These are phyloP conservation scores for Avicennia marina DNA, from an alignment of 257 asterid species.

Conservation along the genomic window DNA sequence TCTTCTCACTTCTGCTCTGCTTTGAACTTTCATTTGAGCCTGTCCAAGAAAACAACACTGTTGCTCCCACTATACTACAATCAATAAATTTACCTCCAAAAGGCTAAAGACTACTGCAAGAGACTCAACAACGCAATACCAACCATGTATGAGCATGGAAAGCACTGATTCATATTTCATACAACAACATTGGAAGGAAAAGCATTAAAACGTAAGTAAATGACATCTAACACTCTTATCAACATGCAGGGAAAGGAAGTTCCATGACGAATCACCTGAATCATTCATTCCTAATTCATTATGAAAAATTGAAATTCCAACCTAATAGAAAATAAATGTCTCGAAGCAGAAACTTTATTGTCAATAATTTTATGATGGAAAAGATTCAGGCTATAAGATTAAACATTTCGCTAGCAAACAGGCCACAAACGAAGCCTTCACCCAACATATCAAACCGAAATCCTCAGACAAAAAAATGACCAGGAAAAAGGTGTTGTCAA, in stretches of 20 bases:
- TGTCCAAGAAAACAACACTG: slow-evolving; percentile 18
- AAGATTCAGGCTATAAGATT: too few species aligned
- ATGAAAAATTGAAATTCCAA: too few species aligned
- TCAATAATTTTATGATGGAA: too few species aligned
- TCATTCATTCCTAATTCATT: too few species aligned
- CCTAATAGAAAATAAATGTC: too few species aligned
- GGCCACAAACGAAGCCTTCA: too few species aligned
- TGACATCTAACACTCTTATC: too few species aligned
- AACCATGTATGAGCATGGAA: not conserved
- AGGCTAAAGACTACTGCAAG: not conserved
- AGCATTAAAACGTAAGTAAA: not conserved
- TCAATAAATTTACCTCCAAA: not conserved
- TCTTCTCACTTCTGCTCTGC: slow-evolving; percentile 97
- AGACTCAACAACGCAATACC: not conserved
- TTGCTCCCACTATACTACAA: slow-evolving; percentile 8
- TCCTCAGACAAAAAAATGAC: slow-evolving; percentile 1
- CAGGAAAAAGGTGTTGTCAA: not conserved
- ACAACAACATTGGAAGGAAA: not conserved
- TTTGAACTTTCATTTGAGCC: slow-evolving; percentile 58
- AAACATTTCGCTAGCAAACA: too few species aligned
- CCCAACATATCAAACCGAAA: not conserved
- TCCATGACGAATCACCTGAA: too few species aligned
- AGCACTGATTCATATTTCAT: not conserved
- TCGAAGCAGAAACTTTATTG: too few species aligned
- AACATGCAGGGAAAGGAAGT: too few species aligned